Base-by-base conservation (phyloP, 1,284 basidiomycete species). In the Entoloma clypeatum region DNA sequence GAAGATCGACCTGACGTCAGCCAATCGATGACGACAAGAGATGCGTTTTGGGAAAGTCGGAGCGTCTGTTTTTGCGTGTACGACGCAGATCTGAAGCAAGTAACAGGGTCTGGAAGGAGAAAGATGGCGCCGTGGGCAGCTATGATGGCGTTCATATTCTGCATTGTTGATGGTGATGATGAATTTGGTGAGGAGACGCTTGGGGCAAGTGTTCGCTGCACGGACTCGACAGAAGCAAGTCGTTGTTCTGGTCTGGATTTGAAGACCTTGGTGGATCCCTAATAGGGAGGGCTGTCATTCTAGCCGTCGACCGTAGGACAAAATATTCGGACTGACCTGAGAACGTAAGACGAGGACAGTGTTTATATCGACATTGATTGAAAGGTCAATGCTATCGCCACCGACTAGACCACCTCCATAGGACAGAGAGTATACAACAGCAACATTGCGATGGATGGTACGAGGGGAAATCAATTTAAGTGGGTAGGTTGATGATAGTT, bases 241-340 rank as follows among this genome's bases (percentile, higher is more conserved):
- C 67, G 69, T 45, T 67, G 67, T 40, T 71, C 77, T 7, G 72
- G 63, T 19, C 90, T 77, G 13, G 72, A 69, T 60, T 90, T 92
- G 71, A 94, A 96, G 17, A 96, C 86, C 61, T 97, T 96, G 9
- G 93, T 96, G 14, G 84, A 88, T n/a, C 92, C 92, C 82, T 94
- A 40, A 27, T 43, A 14, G 29, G 26, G 27, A 5, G 23, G 17
- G n/a, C 18, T 11, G 14, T 18, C 13, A 18, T 17, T 28, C 36
- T 25, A 23, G 29, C 32, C n/a, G 10, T 33, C 7, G 28, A 38
- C 10, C 24, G 17, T 11, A 18, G 35, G 32, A 37, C 27, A 30
- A 53, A 36, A 34, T 14, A 21, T 13, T 13, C 33, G 21, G 10
- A 57, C 74, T 57, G 52, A 87, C 92, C 72, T 95, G 92, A 4